These are phyloP conservation scores for Leishmania turanica DNA, from an alignment of 208 protist genomes.

Conservation along the genomic window DNA sequence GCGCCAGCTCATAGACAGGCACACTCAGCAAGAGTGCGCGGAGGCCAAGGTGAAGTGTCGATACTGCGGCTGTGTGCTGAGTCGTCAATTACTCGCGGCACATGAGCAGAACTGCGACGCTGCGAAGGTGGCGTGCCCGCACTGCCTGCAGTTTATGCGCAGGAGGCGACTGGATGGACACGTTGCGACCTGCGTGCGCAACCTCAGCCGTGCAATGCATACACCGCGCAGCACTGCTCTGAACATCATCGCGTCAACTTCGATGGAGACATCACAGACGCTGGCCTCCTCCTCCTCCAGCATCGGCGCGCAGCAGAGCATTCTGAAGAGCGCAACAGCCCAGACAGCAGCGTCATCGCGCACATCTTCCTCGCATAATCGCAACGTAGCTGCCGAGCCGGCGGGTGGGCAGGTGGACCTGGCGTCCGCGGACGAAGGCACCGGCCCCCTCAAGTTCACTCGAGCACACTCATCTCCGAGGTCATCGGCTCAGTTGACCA, in stretches of 20 bases:
- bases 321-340: not conserved
- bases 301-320: not conserved
- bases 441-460: conserved; percentile 27
- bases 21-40: conserved; percentile 60
- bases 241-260: not conserved
- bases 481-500: conserved; percentile 17
- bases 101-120: conserved; percentile 71
- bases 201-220: conserved; percentile 40
- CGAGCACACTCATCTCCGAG: conserved; percentile 15
- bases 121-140: conserved; percentile 61
- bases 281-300: conserved; percentile 14
- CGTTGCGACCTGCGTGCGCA: conserved; percentile 45
- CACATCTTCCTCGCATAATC: not conserved
- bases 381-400: not conserved
- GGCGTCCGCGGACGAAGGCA: conserved; percentile 7
- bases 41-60: conserved; percentile 69
- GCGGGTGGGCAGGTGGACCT: no score
- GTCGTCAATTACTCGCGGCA: conserved; percentile 40
- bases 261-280: conserved; percentile 7
- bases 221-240: conserved; percentile 3
- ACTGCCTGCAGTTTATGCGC: conserved; percentile 65
- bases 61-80: conserved; percentile 56
- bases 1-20: conserved; percentile 54
- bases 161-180: conserved; percentile 49
- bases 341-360: not conserved